Evolutionary conservation across 352 stramenopile genomes (phyloP), one percentile per base, ranked within the genome.

Genomic region (Pelagophyceae sp.): DNA sequence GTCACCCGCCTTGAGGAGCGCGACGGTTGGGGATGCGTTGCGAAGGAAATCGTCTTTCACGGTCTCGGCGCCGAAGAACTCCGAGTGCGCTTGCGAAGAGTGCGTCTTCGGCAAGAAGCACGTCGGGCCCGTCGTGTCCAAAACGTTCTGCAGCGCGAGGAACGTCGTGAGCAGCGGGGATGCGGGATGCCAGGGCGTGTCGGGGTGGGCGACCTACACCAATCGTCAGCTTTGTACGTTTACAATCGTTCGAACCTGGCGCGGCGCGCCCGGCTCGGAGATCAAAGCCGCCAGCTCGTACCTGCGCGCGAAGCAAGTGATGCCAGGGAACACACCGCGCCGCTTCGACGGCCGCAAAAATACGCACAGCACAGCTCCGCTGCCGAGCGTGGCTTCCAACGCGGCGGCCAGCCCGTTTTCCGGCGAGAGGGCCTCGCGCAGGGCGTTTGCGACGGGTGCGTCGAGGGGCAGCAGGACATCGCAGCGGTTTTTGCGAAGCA

Each of bases 401-500:
- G 45, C 23, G 11, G 45, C 11, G 11, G 45, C 45, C 11, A 54
- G 45, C 11, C 45, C n/a, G n/a, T n/a, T n/a, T n/a, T n/a, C n/a
- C n/a, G n/a, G 45, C 45, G 15, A 3, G 33, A 71, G 61, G 11
- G 15, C 5, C 61, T 35, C 61, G 5, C 3, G n/a, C 3, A 71
- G 15, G 33, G 61, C 61, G 61, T 71, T 31, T 27, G 3, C n/a
- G 61, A 71, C 25, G 29, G 61, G 61, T 31, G 37, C 15, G 33
- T 71, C 61, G 17, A 71, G 27, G 33, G 61, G 61, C 3, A 71
- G 11, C 15, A 71, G 61, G 61, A 71, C 11, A 31, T 71, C 61
- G 15, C 61, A 29, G 15, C 61, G 61, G 31, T 71, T 37, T 31
- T 35, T 31, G n/a, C 38, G 37, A 31, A 71, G 61, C 15, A 71